Base-by-base conservation (phyloP, 495 filamentous ascomycete genomes). In the Lasiosphaeria miniovina region DNA sequence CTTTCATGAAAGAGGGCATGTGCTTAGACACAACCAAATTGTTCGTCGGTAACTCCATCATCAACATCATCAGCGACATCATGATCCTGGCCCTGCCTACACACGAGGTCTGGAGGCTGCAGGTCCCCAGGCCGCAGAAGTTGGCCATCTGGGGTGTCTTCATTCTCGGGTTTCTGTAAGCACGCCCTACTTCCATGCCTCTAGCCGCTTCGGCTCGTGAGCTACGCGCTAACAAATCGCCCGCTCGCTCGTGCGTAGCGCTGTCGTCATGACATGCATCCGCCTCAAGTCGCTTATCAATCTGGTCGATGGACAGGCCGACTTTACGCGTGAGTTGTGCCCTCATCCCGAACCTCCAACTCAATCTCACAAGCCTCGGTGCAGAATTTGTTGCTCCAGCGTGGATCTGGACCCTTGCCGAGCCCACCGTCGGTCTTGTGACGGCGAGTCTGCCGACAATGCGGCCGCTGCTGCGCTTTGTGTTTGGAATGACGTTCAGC, bases 21-120 rank as follows among this genome's bases (percentile, higher is more conserved):
- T 59, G 57, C 32, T 14, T 55, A 2, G 31, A 49, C 17, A 36
- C 14, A 8, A 15, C 9, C 5, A 36, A 43, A 31, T 54, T 55
- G 15, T 54, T 45, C 38, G 10, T 51, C 36, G 55, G 46, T 31
- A 52, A 58, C 34, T 48, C 57, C 38, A 48, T 56, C 24, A 49
- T 45, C 11, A 58, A 62, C 49, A 54, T 62, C 41, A 43, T 54
- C 17, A 57, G 45, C 3, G 60, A 62, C 51, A 36, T 58, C 36
- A 9, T 58, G 14, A 57, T 62, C 41, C 14, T 62, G 2, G 36
- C 32, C 9, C 32, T 62, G 40, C 60, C 60, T 4, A 41, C 38
- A 24, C 31, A 41, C n/a, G 60, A 57, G 40, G 48, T 58, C 12
- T 36, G 48, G 34, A 41, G 40, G 31, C 12, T 62, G 33, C 46